phyloP scores from a whole-genome alignment of 768 basidiomycete species.

The Lactarius psammicola region DNA sequence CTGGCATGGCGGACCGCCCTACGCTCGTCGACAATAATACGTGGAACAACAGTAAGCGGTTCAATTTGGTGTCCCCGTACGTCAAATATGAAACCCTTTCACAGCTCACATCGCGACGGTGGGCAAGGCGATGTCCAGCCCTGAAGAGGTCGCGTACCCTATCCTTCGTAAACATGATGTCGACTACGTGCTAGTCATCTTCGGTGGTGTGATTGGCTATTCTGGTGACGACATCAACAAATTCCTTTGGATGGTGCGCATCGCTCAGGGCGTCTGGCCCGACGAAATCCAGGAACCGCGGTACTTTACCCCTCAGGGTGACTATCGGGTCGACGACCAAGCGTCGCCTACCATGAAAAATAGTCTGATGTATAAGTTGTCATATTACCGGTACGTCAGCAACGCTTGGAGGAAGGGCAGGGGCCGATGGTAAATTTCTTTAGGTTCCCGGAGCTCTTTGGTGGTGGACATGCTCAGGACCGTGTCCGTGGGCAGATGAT shows the following conservation, averaged over 20 bases:
- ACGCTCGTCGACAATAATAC: conserved; percentile 99
- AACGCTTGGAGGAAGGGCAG: background rate
- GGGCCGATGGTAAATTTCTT: conserved; percentile 3
- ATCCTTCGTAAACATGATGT: conserved; percentile 97
- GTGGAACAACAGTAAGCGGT: conserved; percentile 93
- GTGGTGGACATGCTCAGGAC: conserved; percentile 69
- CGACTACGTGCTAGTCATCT: conserved; percentile 95
- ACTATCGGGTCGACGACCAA: conserved; percentile 86
- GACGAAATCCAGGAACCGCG: conserved; percentile 95
- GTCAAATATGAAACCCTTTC: conserved; percentile 1
- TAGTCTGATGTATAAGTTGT: conserved; percentile 99
- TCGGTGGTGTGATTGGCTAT: conserved; percentile 94
- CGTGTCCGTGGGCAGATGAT: conserved; percentile 87
- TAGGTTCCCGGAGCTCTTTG: conserved; percentile 87
- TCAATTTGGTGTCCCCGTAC: conserved; percentile 2
- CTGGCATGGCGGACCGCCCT: conserved; percentile 96
- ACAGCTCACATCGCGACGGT: conserved; percentile 97
- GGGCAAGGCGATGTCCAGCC: conserved; percentile 95
- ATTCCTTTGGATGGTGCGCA: conserved; percentile 98
- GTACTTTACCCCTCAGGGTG: conserved; percentile 90
- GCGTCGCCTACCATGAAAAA: conserved; percentile 90
- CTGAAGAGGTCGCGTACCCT: conserved; percentile 95
- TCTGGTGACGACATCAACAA: conserved; percentile 99
- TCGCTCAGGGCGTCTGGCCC: conserved; percentile 95
- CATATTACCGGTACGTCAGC: conserved; percentile 75